Evolutionary conservation across 1,284 basidiomycete genomes (phyloP), one percentile per base, ranked within the genome.

Genomic region (Anthracocystis setariae): DNA sequence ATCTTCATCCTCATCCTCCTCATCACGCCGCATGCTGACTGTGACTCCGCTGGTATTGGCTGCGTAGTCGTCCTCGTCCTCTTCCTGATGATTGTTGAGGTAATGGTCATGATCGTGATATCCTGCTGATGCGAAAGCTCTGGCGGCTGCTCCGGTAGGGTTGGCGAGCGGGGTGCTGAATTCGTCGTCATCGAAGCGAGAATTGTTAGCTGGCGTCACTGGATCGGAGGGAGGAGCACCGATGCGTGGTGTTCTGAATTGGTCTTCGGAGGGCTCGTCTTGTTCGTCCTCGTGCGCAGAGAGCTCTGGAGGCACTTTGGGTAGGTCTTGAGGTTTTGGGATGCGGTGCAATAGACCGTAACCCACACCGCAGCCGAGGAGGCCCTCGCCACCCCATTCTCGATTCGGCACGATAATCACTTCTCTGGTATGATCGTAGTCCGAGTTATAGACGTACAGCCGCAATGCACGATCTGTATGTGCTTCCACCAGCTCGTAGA

Each of bases 391-490:
- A 24, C 79, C 79, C 79, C 79, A 81, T 25, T 80, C 75, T 5
- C 79, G 55, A 46, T 76, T 76, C 17, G 66, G 65, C 18, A 78
- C 70, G 23, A 78, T 73, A 52, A 83, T 80, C 29, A 79, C 79
- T 49, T 83, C 83, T 20, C 83, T 68, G 8, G 83, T 84, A 17
- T 84, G 81, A 50, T 98, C 94, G 78, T 97, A 95, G 84, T 98
- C 95, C 73, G 93, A 90, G 42, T 94, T 97, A 84, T 98, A 98
- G 8, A 98, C 94, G 81, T 95, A 98, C 24, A 98, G 90, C 39
- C 93, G 87, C 37, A 98, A 84, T 7, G 94, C 92, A 83, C 93
- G 94, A 78, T 97, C 94, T 51, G 92, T 88, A 84, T 98, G 93
- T 39, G 90, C 88, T 85, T 98, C 96, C 27, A 98, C 92, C 3